Percentiles rank a stretch among this genome's conserved stretches.
These are phyloP conservation scores for Nakazawaea ambrosiae DNA, from an alignment of 805 yeast genomes.

Conservation along the genomic window DNA sequence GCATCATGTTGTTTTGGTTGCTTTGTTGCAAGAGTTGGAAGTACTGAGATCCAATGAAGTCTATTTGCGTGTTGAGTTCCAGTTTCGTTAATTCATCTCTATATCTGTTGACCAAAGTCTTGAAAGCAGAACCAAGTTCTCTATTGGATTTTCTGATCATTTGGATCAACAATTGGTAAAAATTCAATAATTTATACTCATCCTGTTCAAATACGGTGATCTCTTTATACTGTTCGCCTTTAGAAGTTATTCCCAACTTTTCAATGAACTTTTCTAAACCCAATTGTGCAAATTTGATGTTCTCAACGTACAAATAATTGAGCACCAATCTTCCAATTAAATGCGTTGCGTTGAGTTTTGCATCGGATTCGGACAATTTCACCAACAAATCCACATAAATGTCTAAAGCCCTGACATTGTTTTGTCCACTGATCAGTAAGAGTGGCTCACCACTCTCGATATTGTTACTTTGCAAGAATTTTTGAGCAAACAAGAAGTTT, in stretches of 20 bases:
- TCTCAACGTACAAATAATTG: conserved; percentile 65
- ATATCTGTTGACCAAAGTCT: conserved; percentile 38
- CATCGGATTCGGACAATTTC: conserved; percentile 24
- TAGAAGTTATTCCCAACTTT: neutral
- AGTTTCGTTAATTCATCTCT: conserved; percentile 14
- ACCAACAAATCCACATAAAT: conserved; percentile 28
- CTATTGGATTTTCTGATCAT: conserved; percentile 42
- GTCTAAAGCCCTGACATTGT: conserved; percentile 14
- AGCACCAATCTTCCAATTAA: conserved; percentile 52
- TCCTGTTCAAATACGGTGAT: conserved; percentile 14
- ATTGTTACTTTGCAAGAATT: conserved; percentile 36
- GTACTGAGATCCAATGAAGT: conserved; percentile 22
- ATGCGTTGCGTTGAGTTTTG: conserved; percentile 20
- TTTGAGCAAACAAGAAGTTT: conserved; percentile 66
- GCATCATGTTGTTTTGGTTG: conserved; percentile 49
- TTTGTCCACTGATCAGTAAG: conserved; percentile 17
- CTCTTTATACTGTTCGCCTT: neutral
- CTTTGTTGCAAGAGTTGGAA: conserved; percentile 29
- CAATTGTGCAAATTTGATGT: conserved; percentile 52
- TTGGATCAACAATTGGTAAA: conserved; percentile 57
- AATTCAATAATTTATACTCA: conserved; percentile 48
- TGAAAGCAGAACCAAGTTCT: conserved; percentile 32
- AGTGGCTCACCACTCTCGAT: conserved; percentile 21
- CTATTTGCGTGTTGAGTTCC: conserved; percentile 19
- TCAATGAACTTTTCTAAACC: conserved; percentile 27